Evolutionary conservation across 805 yeast genomes (phyloP), one percentile per base, ranked within the genome.

Genomic region (Blastobotrys americana): DNA sequence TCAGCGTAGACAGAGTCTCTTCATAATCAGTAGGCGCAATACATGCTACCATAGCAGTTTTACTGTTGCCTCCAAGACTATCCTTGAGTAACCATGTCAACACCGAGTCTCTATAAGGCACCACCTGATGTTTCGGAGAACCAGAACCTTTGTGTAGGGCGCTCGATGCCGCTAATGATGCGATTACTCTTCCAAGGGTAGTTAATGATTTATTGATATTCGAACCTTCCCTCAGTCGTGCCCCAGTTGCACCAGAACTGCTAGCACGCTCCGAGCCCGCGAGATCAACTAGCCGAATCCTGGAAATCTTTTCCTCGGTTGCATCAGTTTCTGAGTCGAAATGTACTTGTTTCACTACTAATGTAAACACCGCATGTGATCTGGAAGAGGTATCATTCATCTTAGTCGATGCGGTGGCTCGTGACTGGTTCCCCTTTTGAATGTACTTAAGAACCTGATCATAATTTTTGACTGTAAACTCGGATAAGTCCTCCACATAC

Each of bases 21-120:
- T 84, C 89, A 59, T 77, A 81, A 55, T 83, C 90, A 15, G 77
- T 70, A 0, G 95, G 94, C 0, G 94, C 79, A 0, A 87, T 70
- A 59, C 94, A 86, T 17, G 93, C 93, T n/a, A 87, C 74, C 83
- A 87, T 78, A 1, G 82, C 81, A 0, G 95, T 88, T 56, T 82
- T 84, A n/a, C 93, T 81, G 56, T 84, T 83, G 1, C 96, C 96
- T 1, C 93, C 87, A 31, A 86, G 65, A 47, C 77, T 78, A 52
- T 84, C 90, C 55, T 80, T 80, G 50, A 85, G 66, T 2, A 85
- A 65, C 77, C 89, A 82, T 0, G 95, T 85, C 43, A 85, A 65
- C 0, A 73, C 69, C 0, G 94, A 83, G 53, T 85, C 95, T 50
- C 95, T 68, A 55, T 80, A 82, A 0, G 90, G 90, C 1, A 80